phyloP scores from a whole-genome alignment of 2,329 filamentous ascomycete species.

The Geosmithia morbida region DNA sequence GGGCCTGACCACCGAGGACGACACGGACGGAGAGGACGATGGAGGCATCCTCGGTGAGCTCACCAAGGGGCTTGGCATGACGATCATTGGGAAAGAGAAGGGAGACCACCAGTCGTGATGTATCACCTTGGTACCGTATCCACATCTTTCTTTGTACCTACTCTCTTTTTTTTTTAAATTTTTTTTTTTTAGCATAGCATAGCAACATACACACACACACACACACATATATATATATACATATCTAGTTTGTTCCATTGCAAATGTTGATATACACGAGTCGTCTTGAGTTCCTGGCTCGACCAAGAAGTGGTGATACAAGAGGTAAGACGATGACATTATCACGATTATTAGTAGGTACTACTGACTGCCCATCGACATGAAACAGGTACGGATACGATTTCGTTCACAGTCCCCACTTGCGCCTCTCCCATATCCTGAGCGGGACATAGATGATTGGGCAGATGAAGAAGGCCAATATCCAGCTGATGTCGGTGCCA shows the following conservation, averaged over 20 bases:
- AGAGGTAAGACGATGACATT: background rate
- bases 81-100: slow-evolving; percentile 2
- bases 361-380: too few relatives aligned
- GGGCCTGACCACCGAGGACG: slow-evolving; percentile 18
- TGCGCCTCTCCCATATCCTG: background rate
- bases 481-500: slow-evolving; percentile 1
- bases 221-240: too few relatives aligned
- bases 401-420: background rate
- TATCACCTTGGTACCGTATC: too few relatives aligned
- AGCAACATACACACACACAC: too few relatives aligned
- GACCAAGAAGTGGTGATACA: too few relatives aligned
- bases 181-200: too few relatives aligned
- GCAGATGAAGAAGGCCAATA: slow-evolving; percentile 1
- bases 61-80: slow-evolving; percentile 10
- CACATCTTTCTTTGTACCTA: too few relatives aligned
- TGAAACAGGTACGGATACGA: too few relatives aligned
- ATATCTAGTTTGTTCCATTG: too few relatives aligned
- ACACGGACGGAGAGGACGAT: slow-evolving; percentile 16
- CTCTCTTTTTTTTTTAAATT: too few relatives aligned
- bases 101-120: background rate
- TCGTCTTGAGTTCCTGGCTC: too few relatives aligned
- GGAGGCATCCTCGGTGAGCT: slow-evolving; percentile 5
- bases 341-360: background rate
- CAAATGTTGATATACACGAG: too few relatives aligned
- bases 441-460: background rate